phyloP scores from a whole-genome alignment of 140 eudicot species.

The Cichorium intybus region DNA sequence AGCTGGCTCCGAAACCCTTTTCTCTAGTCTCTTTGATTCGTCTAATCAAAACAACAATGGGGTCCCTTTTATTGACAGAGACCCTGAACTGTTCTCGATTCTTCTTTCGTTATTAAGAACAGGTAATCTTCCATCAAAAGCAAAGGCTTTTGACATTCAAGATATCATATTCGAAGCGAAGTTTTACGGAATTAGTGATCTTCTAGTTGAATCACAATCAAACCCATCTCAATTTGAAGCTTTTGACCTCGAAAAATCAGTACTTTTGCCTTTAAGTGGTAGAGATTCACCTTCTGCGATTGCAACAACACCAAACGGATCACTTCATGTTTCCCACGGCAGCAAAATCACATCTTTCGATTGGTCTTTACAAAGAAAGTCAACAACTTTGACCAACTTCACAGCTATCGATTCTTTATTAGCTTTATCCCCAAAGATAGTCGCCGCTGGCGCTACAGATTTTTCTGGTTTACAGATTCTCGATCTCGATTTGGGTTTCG shows the following conservation, averaged over 20 bases:
- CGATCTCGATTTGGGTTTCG: conserved; percentile 65
- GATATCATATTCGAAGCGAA: conserved; percentile 69
- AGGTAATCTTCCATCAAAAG: conserved; percentile 83
- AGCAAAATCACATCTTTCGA: conserved; percentile 86
- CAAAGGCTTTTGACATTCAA: conserved; percentile 65
- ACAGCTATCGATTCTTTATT: conserved; percentile 69
- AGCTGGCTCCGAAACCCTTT: conserved; percentile 68
- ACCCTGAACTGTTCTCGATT: conserved; percentile 75
- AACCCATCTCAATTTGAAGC: conserved; percentile 82
- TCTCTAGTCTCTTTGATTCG: conserved; percentile 38
- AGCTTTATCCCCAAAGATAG: conserved; percentile 52
- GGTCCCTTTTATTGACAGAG: conserved; percentile 74
- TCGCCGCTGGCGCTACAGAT: conserved; percentile 92
- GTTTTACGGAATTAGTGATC: conserved; percentile 57
- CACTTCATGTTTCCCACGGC: conserved; percentile 80
- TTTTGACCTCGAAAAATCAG: conserved; percentile 59
- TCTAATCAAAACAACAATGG: not conserved
- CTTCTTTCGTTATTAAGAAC: conserved; percentile 80
- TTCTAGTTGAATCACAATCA: conserved; percentile 58
- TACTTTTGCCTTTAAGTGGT: conserved; percentile 52
- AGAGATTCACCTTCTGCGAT: conserved; percentile 71
- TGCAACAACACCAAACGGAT: conserved; percentile 64
- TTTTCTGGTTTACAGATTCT: conserved; percentile 78
- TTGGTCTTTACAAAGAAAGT: conserved; percentile 79
- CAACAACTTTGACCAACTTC: conserved; percentile 73